Evolutionary conservation across 495 filamentous ascomycete genomes (phyloP), one percentile per base, ranked within the genome.

Genomic region (Geopyxis carbonaria): DNA sequence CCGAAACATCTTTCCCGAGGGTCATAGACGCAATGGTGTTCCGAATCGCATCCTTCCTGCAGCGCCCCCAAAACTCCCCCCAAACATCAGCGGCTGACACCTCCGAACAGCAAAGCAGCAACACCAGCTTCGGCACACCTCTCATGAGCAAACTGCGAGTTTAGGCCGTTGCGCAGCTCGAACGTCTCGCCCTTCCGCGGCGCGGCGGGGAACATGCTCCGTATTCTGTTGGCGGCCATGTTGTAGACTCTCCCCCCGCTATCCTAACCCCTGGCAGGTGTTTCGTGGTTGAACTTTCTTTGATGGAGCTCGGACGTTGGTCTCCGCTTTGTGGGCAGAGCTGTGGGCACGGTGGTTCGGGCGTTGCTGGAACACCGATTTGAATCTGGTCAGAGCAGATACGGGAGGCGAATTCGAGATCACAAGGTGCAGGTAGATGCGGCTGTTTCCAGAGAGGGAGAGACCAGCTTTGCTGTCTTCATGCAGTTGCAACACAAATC

Each of bases 21-120:
- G 89, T 99, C 89, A 99, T 99, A 51, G 89, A 79, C 81, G 93
- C 93, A 60, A 99, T 99, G 25, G 89, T 99, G 65, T 92, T 95
- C 59, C 95, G 85, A 50, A 99, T 99, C 14, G 91, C 78, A 62
- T 99, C 89, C 59, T 99, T 99, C 47, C 87, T 78, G 37, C 41
- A 50, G 38, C 37, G 29, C 13, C 27, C 22, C 20, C 19, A 7
- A 20, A 32, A 13, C 22, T 7, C n/a, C n/a, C n/a, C n/a, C n/a
- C n/a, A n/a, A n/a, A n/a, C 13, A 18, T 39, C 36, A 39, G 36
- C 36, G 22, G 21, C 36, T 28, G 25, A 30, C 11, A 15, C 27
- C 27, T 5, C 7, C 29, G 29, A 14, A 21, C 44, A 33, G 36
- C 36, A 39, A 10, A 22, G 15, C 24, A 7, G 22, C 2, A 30